Evolutionary conservation across 129 eudicot species (phyloP).

Genomic region (Scalesia atractyloides): DNA sequence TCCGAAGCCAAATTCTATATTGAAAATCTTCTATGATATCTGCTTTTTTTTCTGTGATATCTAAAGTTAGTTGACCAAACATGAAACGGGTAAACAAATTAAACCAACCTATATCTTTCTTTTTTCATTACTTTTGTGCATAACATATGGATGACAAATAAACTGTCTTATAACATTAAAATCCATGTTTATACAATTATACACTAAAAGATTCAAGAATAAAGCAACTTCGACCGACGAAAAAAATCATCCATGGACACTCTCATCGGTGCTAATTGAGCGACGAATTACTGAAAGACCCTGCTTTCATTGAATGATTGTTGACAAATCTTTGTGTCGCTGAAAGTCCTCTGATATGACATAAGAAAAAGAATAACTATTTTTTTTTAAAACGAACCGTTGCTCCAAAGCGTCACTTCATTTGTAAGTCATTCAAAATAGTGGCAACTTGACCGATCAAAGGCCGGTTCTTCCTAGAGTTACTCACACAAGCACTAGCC

Average conservation of each 20-base stretch:
- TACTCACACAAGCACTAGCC: slow-evolving; percentile 86
- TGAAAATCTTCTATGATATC: not conserved
- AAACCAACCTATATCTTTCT: slow-evolving; percentile 25
- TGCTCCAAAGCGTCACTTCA: slow-evolving; percentile 32
- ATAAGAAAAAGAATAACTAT: not conserved
- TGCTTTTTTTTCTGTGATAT: not conserved
- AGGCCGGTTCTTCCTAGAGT: slow-evolving; percentile 75
- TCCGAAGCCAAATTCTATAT: not conserved
- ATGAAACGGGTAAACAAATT: slow-evolving; percentile 31
- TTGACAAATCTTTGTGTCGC: no score
- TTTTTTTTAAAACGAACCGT: slow-evolving; percentile 35
- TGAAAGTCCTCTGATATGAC: not conserved
- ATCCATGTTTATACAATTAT: slow-evolving; percentile 13
- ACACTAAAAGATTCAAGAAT: slow-evolving; percentile 5
- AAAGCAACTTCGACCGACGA: no score
- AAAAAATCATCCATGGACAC: no score
- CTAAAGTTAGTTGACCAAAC: slow-evolving; percentile 36
- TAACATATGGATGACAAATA: not conserved
- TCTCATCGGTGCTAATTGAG: no score
- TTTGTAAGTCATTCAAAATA: slow-evolving; percentile 67
- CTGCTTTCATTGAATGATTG: no score
- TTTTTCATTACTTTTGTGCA: slow-evolving; percentile 1
- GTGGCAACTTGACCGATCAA: slow-evolving; percentile 58
- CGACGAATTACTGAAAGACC: no score
- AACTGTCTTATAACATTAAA: slow-evolving; percentile 6